Evolutionary conservation across 1,139 yeast genomes (phyloP), one percentile per base, ranked within the genome.

Genomic region (Geotrichum citri-aurantii): DNA sequence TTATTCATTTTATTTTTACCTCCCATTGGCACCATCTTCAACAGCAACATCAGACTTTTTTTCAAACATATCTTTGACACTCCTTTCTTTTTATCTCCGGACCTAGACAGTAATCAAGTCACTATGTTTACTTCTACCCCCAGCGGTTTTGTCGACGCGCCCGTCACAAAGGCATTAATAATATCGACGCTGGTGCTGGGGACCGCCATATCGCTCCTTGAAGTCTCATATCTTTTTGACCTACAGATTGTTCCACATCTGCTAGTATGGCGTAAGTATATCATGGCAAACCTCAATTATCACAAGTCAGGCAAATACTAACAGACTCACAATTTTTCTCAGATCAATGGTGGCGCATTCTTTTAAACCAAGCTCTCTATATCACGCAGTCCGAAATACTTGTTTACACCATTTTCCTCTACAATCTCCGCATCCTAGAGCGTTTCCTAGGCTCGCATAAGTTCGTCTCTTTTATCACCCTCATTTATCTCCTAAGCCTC

Each of bases 351-450:
- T 87, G 93, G 91, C 74, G 95, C 54, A 65, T 86, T 14, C 55
- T 79, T 4, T 71, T 82, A 2, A 81, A 78, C 68, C 93, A 85
- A 67, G 57, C 81, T 26, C 75, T 82, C 3, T 86, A 81, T 61
- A 74, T 80, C 52, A 86, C 84, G 66, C 91, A 86, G 69, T 81
- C 88, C 1, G 90, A 86, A 66, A 84, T 81, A 56, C 68, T 86
- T 21, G 64, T 86, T 23, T 75, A 79, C 0, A 71, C 79, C 5
- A 68, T 84, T 14, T 67, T 86, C 42, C 72, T 85, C 67, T 85
- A 85, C 66, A 80, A 84, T 55, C 77, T 80, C 67, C 82, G 89
- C 63, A 79, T 78, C 44, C 71, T 88, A 57, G 95, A 88, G 69
- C 71, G 95, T 57, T 72, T 84, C 62, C 80, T 79, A 63, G 92